These are phyloP conservation scores for Globisporangium barbulae DNA, from an alignment of 352 stramenopile species.

Conservation along the genomic window DNA sequence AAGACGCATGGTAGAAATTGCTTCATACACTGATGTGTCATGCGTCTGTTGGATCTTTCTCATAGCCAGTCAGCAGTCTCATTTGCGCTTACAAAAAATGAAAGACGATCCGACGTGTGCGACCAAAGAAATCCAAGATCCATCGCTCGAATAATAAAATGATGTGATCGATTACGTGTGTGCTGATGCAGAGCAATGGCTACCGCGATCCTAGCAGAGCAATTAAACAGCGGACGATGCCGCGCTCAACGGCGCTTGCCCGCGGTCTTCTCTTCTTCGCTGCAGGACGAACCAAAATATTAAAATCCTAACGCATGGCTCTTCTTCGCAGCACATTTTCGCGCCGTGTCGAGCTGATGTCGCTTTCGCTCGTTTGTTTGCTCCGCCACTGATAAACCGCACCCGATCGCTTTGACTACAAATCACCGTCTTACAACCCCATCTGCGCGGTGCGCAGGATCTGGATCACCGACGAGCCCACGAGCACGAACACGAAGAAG, in stretches of 20 bases:
- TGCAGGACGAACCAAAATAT: neutral
- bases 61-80: too few species aligned
- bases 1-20: too few species aligned
- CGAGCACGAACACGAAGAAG: conserved; percentile 87
- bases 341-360: neutral
- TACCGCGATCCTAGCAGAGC: neutral
- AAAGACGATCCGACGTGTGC: too few species aligned
- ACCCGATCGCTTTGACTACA: neutral
- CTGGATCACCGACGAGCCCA: conserved; percentile 85
- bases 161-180: neutral
- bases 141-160: too few species aligned
- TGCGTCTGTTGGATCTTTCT: too few species aligned
- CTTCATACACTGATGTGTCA: neutral
- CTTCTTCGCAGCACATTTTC: neutral
- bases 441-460: conserved; percentile 79
- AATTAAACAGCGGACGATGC: neutral
- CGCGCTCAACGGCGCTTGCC: neutral
- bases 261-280: neutral
- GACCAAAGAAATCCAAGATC: too few species aligned
- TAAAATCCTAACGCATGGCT: conserved; percentile 2
- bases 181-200: neutral
- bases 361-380: neutral
- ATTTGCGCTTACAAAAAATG: too few species aligned
- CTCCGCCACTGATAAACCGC: neutral
- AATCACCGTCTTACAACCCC: conserved; percentile 41